These are phyloP conservation scores for Cryptococcus depauperatus DNA, from an alignment of 1,284 basidiomycete genomes.

Conservation along the genomic window DNA sequence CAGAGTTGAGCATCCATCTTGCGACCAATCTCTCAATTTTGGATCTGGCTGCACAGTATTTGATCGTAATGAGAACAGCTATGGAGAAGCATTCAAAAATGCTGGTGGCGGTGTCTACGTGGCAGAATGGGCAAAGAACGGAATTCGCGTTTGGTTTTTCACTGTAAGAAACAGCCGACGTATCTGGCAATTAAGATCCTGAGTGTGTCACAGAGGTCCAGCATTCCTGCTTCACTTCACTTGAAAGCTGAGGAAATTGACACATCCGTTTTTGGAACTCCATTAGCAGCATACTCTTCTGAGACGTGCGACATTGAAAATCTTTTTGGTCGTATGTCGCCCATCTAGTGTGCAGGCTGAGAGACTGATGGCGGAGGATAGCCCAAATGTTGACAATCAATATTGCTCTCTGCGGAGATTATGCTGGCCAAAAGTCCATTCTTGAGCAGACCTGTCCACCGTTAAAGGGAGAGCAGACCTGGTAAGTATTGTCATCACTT, in stretches of 20 bases:
- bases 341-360: not conserved
- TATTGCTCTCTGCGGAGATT: slow-evolving; percentile 58
- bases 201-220: slow-evolving; percentile 47
- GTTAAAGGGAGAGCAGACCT: slow-evolving; percentile 31
- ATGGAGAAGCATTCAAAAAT: slow-evolving; percentile 57
- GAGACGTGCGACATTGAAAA: slow-evolving; percentile 54
- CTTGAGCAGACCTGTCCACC: slow-evolving; percentile 57
- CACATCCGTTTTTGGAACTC: slow-evolving; percentile 57
- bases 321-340: slow-evolving; percentile 51
- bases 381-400: slow-evolving; percentile 47
- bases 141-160: slow-evolving; percentile 65
- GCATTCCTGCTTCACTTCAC: slow-evolving; percentile 54
- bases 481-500: slow-evolving; percentile 11
- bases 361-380: not conserved
- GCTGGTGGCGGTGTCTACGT: slow-evolving; percentile 64
- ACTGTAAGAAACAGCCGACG: slow-evolving; percentile 44
- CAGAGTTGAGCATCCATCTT: slow-evolving; percentile 24
- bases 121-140: slow-evolving; percentile 55
- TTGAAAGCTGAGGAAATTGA: slow-evolving; percentile 53
- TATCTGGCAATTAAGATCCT: not conserved
- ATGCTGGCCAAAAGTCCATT: slow-evolving; percentile 48
- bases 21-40: slow-evolving; percentile 32
- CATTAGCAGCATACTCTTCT: slow-evolving; percentile 60
- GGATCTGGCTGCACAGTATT: slow-evolving; percentile 59
- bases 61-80: slow-evolving; percentile 52